Conservation (phyloP, 345 rosid genomes). For the Salix exigua region DNA sequence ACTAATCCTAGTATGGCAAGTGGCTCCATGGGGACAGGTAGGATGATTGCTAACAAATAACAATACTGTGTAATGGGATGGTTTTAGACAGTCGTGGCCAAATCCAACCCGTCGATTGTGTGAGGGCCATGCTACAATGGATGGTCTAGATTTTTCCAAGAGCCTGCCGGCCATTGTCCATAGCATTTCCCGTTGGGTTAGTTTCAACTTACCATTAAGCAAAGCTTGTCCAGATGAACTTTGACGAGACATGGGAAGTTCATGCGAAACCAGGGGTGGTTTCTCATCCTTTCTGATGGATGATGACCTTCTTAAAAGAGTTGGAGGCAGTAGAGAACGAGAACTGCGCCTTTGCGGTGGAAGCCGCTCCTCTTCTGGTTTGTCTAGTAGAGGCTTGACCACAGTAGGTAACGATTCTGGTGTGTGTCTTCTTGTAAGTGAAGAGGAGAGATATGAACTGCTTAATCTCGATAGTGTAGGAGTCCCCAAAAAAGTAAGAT, state of each 20-base stretch:
- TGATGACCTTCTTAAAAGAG: conserved; percentile 37
- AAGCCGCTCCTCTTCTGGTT: conserved; percentile 31
- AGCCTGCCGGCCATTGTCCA: neutral
- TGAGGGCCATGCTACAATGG: neutral
- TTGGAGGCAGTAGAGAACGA: conserved; percentile 41
- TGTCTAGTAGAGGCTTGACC: conserved; percentile 50
- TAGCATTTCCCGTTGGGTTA: neutral
- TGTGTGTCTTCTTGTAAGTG: conserved; percentile 58
- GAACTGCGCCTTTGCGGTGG: conserved; percentile 45
- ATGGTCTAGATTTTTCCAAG: neutral
- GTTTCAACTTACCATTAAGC: conserved; percentile 54
- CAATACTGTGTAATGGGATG: neutral
- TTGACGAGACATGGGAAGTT: conserved; percentile 44
- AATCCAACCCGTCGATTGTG: neutral
- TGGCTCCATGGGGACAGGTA: conserved; percentile 1
- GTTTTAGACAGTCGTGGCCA: neutral
- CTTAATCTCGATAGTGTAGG: conserved; percentile 53
- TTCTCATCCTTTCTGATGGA: conserved; percentile 39
- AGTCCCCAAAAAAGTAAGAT: conserved; percentile 55
- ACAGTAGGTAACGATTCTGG: conserved; percentile 48
- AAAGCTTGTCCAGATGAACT: conserved; percentile 81
- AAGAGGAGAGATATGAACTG: conserved; percentile 65
- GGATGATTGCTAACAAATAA: neutral
- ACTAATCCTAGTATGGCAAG: conserved; percentile 9
- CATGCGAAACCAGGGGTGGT: conserved; percentile 45